Evolutionary conservation across 2,329 filamentous ascomycete species (phyloP), one percentile per base, ranked within the genome.

Genomic region (Metarhizium album): DNA sequence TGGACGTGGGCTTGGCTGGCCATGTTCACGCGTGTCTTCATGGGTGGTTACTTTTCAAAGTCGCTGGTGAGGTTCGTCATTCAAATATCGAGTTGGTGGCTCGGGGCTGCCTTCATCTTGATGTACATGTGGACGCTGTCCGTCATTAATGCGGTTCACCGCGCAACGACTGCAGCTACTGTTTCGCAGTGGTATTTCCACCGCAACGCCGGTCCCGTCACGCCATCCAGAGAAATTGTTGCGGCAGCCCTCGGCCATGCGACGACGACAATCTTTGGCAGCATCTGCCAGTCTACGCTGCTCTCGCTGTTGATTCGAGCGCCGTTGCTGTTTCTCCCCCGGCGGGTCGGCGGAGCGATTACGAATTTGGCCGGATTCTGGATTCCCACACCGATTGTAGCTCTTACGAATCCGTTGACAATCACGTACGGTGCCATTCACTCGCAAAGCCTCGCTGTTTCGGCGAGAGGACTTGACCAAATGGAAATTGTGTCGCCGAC

Each of bases 151-250:
- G 90, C 89, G 18, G 79, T 97, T 22, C 91, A 98, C 66, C 84
- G 93, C 52, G 84, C 88, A 22, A 93, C 90, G 16, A 95, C 91
- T 14, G 91, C 90, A 23, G 93, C 93, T 11, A 95, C 91, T 1
- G 91, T 97, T 23, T 95, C 89, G 40, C 93, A 98, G 67, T 98
- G 93, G 93, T 98, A 98, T 69, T 98, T 97, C 67, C 91, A 97
- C 67, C 88, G 93, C 55, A 86, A 94, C 59, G 82, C 83, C 4
- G 79, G 83, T 11, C 89, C 91, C 4, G 75, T 84, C 8, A 83
- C 90, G 2, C 83, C 87, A 1, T 90, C 89, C 1, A 76, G 78
- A 51, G 84, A 90, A 50, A 85, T 97, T 46, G 89, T 97, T 24
- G 75, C 80, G 54, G 91, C 90, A 6, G 91, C 90, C 14, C 73